A percentile compares a stretch with the other conserved stretches of the same genome.
Evolutionary conservation across 1,139 yeast genomes (phyloP).

Genomic region (Taiozyma onychis): DNA sequence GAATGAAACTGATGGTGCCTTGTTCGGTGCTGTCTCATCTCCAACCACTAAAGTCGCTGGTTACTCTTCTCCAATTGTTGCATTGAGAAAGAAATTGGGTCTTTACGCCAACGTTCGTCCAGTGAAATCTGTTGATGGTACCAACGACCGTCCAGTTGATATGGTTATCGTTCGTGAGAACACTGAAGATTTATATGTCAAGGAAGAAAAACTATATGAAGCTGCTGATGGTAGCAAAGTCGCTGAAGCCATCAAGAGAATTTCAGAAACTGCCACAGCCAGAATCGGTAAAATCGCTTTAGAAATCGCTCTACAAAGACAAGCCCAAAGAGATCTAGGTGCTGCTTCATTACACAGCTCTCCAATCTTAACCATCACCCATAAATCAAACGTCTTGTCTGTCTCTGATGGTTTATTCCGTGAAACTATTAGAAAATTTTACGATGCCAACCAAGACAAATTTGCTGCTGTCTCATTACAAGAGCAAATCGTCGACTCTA

Average conservation of each 20-base stretch:
- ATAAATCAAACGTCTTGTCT: conserved; percentile 91
- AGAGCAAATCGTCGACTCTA: conserved; percentile 97
- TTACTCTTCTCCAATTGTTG: conserved; percentile 96
- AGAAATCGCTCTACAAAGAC: conserved; percentile 90
- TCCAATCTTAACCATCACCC: conserved; percentile 87
- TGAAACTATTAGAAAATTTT: conserved; percentile 77
- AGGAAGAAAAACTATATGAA: conserved; percentile 76
- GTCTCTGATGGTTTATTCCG: conserved; percentile 95
- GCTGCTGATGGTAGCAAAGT: conserved; percentile 74
- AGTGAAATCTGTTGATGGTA: conserved; percentile 84
- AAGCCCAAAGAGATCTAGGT: conserved; percentile 63
- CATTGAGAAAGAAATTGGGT: conserved; percentile 90
- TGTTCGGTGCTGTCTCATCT: conserved; percentile 95
- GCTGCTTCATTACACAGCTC: conserved; percentile 45
- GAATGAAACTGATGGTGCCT: conserved; percentile 89
- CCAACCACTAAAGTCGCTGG: conserved; percentile 94
- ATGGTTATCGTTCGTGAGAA: conserved; percentile 98
- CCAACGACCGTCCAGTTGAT: conserved; percentile 72
- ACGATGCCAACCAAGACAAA: conserved; percentile 55
- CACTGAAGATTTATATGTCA: conserved; percentile 94
- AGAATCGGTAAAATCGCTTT: conserved; percentile 88
- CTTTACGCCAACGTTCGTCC: conserved; percentile 97
- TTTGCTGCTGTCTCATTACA: conserved; percentile 60
- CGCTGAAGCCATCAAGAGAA: conserved; percentile 97
- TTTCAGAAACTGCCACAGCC: conserved; percentile 79